Base-by-base conservation (phyloP, 306 rosid species). In the Quercus cerris region DNA sequence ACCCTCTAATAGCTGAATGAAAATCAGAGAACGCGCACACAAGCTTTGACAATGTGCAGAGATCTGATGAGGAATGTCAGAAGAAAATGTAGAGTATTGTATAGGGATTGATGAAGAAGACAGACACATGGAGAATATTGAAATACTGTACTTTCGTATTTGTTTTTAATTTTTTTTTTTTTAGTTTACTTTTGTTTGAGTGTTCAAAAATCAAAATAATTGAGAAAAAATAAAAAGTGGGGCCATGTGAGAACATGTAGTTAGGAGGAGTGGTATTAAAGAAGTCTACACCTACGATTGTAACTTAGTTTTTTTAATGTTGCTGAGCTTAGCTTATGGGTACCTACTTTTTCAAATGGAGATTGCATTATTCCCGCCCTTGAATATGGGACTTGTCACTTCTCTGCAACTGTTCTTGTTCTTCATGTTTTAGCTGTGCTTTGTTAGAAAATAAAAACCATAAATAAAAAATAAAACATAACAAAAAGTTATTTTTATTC, bases 301-400 rank as follows among this genome's bases (percentile, higher is more conserved):
- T 64, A 44, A 38, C 46, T 38, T 38, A 52, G 19, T 20, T 70
- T 75, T 67, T 77, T 18, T 69, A 62, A 63, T 35, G 1, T 10
- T 49, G 56, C 4, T 20, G 70, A 84, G 77, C 67, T 84, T 35
- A 71, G 79, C 38, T 52, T 56, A 74, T 61, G 59, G 56, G 10
- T 58, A 78, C 79, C 49, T 76, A 71, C 68, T 63, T 85, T 63
- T 77, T 84, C 85, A 84, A 90, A 87, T 27, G 69, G 54, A 33
- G 81, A 70, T 72, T 30, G 89, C 85, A 87, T 76, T 75, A 87
- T 87, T 88, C 93, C 88, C 91, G 93, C 90, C 89, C 82, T 70
- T 78, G 79, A 76, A 80, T 72, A 44, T 56, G 71, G 49, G 10
- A 22, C 80, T 66, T 75, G 81, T 14, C 75, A 19, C 80, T 58